A percentile compares a stretch with the other conserved stretches of the same genome.
phyloP scores from a whole-genome alignment of 352 stramenopile genomes.

The Phytophthora constricta region DNA sequence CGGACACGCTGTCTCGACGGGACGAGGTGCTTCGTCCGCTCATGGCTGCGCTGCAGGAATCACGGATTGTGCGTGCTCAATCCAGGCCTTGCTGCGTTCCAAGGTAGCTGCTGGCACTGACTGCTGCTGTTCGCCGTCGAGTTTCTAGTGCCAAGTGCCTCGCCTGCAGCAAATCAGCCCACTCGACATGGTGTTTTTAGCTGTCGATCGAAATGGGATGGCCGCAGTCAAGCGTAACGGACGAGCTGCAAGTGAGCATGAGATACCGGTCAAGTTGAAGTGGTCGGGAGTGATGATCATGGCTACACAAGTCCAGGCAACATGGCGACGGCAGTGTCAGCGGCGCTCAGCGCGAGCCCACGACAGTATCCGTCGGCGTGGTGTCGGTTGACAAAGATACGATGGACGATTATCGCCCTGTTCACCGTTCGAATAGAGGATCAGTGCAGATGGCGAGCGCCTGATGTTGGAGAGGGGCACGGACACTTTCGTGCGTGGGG shows the following conservation, averaged over 20 bases:
- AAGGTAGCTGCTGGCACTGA: too few species aligned
- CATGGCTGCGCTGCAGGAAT: constrained; percentile 9
- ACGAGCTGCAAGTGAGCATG: constrained; percentile 7
- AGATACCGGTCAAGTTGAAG: constrained; percentile 12
- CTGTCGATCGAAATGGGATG: background rate
- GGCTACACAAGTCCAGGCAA: constrained; percentile 19
- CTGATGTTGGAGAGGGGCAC: background rate
- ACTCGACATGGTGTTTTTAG: constrained; percentile 20
- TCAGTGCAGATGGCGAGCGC: background rate
- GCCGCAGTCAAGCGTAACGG: constrained; percentile 13
- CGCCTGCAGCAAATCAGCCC: too few species aligned
- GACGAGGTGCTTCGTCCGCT: constrained; percentile 21
- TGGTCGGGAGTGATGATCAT: constrained; percentile 7
- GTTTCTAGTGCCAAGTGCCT: too few species aligned
- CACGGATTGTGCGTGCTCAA: too few species aligned
- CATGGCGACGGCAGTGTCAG: background rate
- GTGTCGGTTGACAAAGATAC: background rate
- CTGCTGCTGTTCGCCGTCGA: too few species aligned
- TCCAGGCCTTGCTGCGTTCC: too few species aligned
- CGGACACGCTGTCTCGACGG: constrained; percentile 21
- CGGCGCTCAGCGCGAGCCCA: background rate
- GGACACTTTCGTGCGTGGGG: constrained; percentile 1
- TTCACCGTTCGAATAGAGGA: background rate
- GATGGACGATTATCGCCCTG: background rate
- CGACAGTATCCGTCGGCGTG: background rate